These are phyloP conservation scores for Schizophyllum amplum DNA, from an alignment of 1,284 basidiomycete species.

Conservation along the genomic window DNA sequence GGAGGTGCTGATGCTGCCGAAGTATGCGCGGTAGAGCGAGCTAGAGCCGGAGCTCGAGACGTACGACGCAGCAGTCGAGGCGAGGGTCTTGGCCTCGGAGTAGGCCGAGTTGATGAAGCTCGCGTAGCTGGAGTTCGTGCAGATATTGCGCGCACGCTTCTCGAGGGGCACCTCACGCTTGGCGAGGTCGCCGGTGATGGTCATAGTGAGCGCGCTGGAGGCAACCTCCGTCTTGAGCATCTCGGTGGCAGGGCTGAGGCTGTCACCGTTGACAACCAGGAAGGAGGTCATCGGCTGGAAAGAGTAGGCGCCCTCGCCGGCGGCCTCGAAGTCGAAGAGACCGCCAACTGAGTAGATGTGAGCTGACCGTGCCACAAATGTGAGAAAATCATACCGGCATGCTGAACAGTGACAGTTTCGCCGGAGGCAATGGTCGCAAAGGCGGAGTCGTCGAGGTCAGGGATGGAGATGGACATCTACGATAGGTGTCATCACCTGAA, in stretches of 20 bases:
- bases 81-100: constrained; percentile 28
- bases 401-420: constrained; percentile 28
- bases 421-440: constrained; percentile 34
- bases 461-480: not conserved
- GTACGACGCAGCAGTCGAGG: constrained; percentile 20
- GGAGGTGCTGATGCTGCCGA: too few species aligned
- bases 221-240: constrained; percentile 14
- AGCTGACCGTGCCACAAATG: not conserved
- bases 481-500: not conserved
- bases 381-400: constrained; percentile 22
- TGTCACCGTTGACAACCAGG: constrained; percentile 18
- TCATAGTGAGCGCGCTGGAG: constrained; percentile 18
- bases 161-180: constrained; percentile 22
- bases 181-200: constrained; percentile 20
- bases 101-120: constrained; percentile 30
- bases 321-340: constrained; percentile 27
- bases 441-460: constrained; percentile 28
- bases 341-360: constrained; percentile 19
- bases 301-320: constrained; percentile 25
- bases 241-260: constrained; percentile 5
- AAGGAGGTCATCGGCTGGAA: constrained; percentile 27
- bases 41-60: constrained; percentile 22
- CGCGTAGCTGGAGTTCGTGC: constrained; percentile 20
- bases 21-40: too few species aligned
- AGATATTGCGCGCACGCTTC: constrained; percentile 26